Conservation (phyloP, 768 basidiomycete genomes). For the Termitomyces titanicus region DNA sequence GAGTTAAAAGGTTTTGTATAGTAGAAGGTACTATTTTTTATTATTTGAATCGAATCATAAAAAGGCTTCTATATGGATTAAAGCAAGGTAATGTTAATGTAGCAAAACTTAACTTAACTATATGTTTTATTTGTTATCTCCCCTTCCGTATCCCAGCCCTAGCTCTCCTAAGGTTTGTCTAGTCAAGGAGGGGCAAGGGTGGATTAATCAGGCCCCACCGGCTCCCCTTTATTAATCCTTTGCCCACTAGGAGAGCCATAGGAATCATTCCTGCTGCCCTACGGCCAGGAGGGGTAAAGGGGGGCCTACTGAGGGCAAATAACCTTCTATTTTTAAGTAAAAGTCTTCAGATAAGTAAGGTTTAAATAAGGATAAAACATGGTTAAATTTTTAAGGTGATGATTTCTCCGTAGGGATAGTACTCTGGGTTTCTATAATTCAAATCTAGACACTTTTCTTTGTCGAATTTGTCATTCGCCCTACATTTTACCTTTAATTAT, state of each 20-base stretch:
- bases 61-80: not conserved
- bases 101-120: slow-evolving; percentile 2
- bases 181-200: too few relatives aligned
- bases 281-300: too few relatives aligned
- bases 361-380: not conserved
- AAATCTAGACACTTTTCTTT: not conserved
- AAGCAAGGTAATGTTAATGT: slow-evolving; percentile 6
- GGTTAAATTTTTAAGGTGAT: not conserved
- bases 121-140: slow-evolving; percentile 2
- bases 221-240: too few relatives aligned
- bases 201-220: too few relatives aligned
- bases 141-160: too few relatives aligned
- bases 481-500: not conserved
- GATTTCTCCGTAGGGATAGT: not conserved
- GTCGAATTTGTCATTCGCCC: not conserved
- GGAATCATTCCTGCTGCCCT: too few relatives aligned
- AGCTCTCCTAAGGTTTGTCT: too few relatives aligned
- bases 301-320: too few relatives aligned
- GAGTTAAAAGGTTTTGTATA: slow-evolving; percentile 1
- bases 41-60: slow-evolving; percentile 1
- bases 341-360: slow-evolving; percentile 2
- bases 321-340: slow-evolving; percentile 1
- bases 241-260: too few relatives aligned
- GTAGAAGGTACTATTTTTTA: slow-evolving; percentile 2
- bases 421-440: not conserved